A percentile compares a stretch with the other conserved stretches of the same genome.
Conservation (phyloP, 352 stramenopile genomes). For the Globisporangium spinosum region DNA sequence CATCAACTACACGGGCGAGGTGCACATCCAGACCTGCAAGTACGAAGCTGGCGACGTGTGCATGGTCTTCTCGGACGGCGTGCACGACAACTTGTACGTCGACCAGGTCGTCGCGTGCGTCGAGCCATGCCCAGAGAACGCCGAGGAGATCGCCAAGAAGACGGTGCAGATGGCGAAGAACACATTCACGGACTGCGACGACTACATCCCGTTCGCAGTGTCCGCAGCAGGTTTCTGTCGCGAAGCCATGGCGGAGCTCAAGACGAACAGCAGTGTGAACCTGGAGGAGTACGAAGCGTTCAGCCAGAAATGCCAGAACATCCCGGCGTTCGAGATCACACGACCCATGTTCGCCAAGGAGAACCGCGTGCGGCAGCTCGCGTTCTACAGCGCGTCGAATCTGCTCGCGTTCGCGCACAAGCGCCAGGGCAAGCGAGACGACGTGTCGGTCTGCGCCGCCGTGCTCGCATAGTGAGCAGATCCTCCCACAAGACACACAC, state of each 20-base stretch:
- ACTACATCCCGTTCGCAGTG: slow-evolving; percentile 86
- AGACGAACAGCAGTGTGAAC: slow-evolving; percentile 57
- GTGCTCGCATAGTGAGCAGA: slow-evolving; percentile 54
- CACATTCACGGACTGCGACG: slow-evolving; percentile 56
- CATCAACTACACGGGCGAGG: slow-evolving; percentile 74
- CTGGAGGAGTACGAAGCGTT: slow-evolving; percentile 70
- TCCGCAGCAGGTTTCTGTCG: slow-evolving; percentile 78
- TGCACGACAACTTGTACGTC: slow-evolving; percentile 86
- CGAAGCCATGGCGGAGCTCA: slow-evolving; percentile 75
- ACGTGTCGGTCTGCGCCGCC: slow-evolving; percentile 82
- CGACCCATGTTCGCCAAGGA: slow-evolving; percentile 74
- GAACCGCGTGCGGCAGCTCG: slow-evolving; percentile 78
- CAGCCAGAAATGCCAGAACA: slow-evolving; percentile 59
- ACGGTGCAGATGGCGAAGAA: slow-evolving; percentile 64
- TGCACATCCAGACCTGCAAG: slow-evolving; percentile 66
- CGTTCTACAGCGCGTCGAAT: slow-evolving; percentile 88
- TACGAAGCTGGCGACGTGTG: slow-evolving; percentile 80
- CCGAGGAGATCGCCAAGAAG: slow-evolving; percentile 72
- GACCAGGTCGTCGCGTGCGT: slow-evolving; percentile 76
- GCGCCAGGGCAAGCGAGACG: slow-evolving; percentile 84
- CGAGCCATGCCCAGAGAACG: slow-evolving; percentile 36
- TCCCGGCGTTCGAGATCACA: slow-evolving; percentile 61
- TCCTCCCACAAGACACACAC: not conserved
- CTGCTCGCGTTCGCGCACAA: slow-evolving; percentile 87
- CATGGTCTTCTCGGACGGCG: slow-evolving; percentile 82